Evolutionary conservation across 345 rosid genomes (phyloP), one percentile per base, ranked within the genome.

Genomic region (Trapa incisa): DNA sequence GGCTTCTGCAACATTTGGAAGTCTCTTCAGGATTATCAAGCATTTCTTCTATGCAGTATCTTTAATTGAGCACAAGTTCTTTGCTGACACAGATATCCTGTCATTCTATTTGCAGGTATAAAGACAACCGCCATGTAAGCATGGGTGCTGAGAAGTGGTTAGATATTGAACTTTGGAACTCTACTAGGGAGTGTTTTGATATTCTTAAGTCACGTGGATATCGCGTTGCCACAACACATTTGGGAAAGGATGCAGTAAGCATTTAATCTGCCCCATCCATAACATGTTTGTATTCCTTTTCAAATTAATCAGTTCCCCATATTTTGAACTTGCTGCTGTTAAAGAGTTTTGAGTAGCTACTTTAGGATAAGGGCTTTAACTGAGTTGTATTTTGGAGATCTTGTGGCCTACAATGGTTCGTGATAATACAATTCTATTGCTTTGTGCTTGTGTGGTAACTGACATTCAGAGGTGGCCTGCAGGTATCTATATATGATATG

Each of bases 91-190:
- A 3, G 43, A 41, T 8, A 45, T 11, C 33, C n/a, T n/a, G 43
- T 41, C 35, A 47, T 68, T 61, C 38, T 67, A 72, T 48, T 41
- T 78, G 72, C 80, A 92, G 97, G 78, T 89, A 93, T 76, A 88
- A 79, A 73, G 87, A 88, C 38, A 88, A 93, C 72, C 93, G 97
- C 43, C 91, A 90, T 82, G 94, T 93, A 58, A 88, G 98, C 76
- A 88, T 88, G 97, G 98, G 98, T 56, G 97, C 97, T n/a, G 98
- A 93, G 84, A 93, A 93, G 78, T 93, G 98, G 98, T 76, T 93
- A 71, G 98, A 93, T 68, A 90, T 90, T 77, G 98, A 93, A 81
- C 85, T 90, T 52, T 93, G 98, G 98, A 84, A 88, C 72, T 76
- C 96, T 47, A 76, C 87, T 17, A 74, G 69, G 73, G 92, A 89